Evolutionary conservation across 179 eudicot species (phyloP).

Genomic region (Drosera spatulata): DNA sequence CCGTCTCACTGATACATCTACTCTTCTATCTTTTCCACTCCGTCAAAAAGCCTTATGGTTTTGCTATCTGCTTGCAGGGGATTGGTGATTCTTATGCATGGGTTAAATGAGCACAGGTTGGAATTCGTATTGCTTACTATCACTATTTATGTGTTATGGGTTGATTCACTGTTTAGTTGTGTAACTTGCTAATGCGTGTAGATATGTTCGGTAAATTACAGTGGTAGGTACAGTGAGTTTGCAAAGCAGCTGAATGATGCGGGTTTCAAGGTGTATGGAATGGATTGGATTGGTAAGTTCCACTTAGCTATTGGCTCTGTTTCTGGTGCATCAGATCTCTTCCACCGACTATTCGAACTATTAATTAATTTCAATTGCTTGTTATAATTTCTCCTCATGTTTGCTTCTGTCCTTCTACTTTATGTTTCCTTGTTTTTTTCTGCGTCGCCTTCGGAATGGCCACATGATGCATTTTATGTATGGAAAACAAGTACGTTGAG

Average conservation of each 20-base stretch:
- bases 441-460: no score
- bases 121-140: not conserved
- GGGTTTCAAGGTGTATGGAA: constrained; percentile 73
- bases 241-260: constrained; percentile 56
- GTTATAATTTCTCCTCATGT: no score
- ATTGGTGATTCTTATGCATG: constrained; percentile 58
- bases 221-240: constrained; percentile 59
- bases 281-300: constrained; percentile 91
- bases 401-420: no score
- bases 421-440: no score
- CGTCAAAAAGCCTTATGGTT: not conserved
- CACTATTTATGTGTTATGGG: not conserved
- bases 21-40: no score
- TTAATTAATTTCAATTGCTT: no score
- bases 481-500: no score
- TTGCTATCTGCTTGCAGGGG: constrained; percentile 36
- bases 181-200: not conserved
- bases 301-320: constrained; percentile 1
- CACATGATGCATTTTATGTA: no score
- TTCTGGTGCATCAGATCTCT: not conserved
- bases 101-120: constrained; percentile 80
- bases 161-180: not conserved
- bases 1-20: no score
- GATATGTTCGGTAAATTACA: constrained; percentile 17
- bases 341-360: no score